phyloP scores from a whole-genome alignment of 352 stramenopile species.

The Phytopythium vexans region DNA sequence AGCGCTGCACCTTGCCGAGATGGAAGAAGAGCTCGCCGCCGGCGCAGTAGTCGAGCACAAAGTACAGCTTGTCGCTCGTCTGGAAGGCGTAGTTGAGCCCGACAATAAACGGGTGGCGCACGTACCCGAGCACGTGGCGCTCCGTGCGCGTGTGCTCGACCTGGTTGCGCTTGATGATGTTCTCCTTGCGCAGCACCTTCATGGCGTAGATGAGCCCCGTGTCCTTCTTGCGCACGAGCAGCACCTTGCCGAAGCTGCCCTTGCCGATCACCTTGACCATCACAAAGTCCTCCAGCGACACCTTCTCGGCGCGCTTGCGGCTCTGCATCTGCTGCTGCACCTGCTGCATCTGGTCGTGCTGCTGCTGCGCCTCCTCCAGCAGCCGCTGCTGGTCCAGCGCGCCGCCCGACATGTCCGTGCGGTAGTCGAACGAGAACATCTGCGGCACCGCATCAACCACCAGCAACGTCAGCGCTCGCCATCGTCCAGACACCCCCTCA shows the following conservation, averaged over 20 bases:
- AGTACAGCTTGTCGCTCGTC: conserved; percentile 96
- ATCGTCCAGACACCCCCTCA: not conserved
- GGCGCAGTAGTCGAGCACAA: conserved; percentile 98
- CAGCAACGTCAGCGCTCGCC: conserved; percentile 7
- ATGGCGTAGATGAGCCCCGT: conserved; percentile 95
- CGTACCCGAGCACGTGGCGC: conserved; percentile 95
- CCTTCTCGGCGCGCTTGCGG: conserved; percentile 62
- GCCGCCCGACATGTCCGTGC: conserved; percentile 41
- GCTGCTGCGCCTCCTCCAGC: conserved; percentile 45
- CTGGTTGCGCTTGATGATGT: conserved; percentile 99
- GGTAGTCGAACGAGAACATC: conserved; percentile 56
- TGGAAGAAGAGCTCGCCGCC: conserved; percentile 96
- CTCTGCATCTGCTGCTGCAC: conserved; percentile 33
- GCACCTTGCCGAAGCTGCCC: conserved; percentile 95
- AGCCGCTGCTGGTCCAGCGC: conserved; percentile 41
- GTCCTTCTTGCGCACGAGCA: conserved; percentile 94
- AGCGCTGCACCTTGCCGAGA: conserved; percentile 91
- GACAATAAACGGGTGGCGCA: conserved; percentile 98
- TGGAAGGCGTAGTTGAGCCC: conserved; percentile 96
- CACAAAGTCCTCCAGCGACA: conserved; percentile 91
- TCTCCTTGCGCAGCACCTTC: conserved; percentile 99
- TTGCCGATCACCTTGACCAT: conserved; percentile 98
- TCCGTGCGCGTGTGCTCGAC: conserved; percentile 99
- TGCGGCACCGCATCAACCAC: not conserved
- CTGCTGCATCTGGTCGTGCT: conserved; percentile 20